These are phyloP conservation scores for Inga oerstediana DNA, from an alignment of 306 rosid genomes.

Conservation along the genomic window DNA sequence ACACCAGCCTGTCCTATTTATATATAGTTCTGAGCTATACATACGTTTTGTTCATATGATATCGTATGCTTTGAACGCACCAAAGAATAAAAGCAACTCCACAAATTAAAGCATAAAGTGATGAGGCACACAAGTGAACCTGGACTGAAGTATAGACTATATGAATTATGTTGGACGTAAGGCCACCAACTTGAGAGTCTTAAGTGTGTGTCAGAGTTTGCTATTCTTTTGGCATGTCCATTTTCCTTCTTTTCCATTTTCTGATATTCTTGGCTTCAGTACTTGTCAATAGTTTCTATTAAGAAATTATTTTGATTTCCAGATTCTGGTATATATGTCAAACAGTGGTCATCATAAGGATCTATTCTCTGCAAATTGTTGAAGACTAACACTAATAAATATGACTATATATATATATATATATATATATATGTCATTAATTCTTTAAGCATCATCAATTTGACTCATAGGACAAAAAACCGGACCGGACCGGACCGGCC, in stretches of 20 bases:
- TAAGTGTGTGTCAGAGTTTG: neutral
- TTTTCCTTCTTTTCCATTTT: neutral
- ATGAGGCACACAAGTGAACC: neutral
- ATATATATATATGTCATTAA: too few relatives aligned
- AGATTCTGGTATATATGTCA: neutral
- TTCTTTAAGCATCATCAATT: neutral
- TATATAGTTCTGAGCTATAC: neutral
- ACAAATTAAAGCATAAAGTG: neutral
- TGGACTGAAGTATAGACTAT: neutral
- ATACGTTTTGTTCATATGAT: neutral
- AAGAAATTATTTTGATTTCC: neutral
- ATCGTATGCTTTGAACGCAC: neutral
- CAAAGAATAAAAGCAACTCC: neutral
- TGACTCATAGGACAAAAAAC: too few relatives aligned
- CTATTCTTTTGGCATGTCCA: neutral
- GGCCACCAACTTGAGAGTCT: neutral
- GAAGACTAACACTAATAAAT: neutral
- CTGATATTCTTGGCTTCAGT: neutral
- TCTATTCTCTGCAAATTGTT: neutral
- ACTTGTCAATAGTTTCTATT: neutral
- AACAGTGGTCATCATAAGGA: neutral
- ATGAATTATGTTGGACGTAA: neutral
- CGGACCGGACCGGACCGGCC: too few relatives aligned
- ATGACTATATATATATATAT: neutral
- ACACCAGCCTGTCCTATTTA: neutral